Evolutionary conservation across 148 eudicot genomes (phyloP), one percentile per base, ranked within the genome.

Genomic region (Fagopyrum esculentum): DNA sequence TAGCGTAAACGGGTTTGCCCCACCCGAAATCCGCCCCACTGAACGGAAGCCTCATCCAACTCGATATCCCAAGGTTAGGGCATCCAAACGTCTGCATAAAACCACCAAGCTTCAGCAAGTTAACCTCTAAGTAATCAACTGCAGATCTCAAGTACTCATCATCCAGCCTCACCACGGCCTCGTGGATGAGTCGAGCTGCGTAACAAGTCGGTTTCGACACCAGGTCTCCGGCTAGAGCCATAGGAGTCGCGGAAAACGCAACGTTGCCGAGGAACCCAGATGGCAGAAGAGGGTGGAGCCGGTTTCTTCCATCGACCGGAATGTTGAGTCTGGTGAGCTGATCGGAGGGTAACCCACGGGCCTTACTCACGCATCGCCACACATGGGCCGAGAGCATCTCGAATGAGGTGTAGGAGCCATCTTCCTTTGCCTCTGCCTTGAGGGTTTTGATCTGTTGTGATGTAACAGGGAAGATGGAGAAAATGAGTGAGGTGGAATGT

Each of bases 131-230:
- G 44, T 76, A 61, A 26, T 80, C 76, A 45, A 81, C 7, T 12
- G 78, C 69, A 0, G 83, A 81, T 71, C 78, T 75, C 44, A 78
- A 43, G 72, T 78, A 80, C 69, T 80, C 73, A 6, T 66, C 54
- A 4, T 76, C 50, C 76, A 80, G 72, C 46, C 43, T 61, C 6
- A 19, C 30, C 49, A 76, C 9, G 2, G 79, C 79, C 56, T 80
- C 56, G 11, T 80, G 79, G 49, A 80, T 54, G 43, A 69, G 71
- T 26, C 19, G 47, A 9, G 77, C 71, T n/a, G 59, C 79, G 4
- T 69, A 79, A 51, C 76, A 73, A 1, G 75, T 40, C 16, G 81
- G 79, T 0, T 78, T 78, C 0, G 22, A 12, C 2, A 35, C 48
- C 11, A 82, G 2, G 6, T 78, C 77, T 2, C 81, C 77, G 6